phyloP scores from a whole-genome alignment of 257 asterid genomes.

The Ilex asprella region DNA sequence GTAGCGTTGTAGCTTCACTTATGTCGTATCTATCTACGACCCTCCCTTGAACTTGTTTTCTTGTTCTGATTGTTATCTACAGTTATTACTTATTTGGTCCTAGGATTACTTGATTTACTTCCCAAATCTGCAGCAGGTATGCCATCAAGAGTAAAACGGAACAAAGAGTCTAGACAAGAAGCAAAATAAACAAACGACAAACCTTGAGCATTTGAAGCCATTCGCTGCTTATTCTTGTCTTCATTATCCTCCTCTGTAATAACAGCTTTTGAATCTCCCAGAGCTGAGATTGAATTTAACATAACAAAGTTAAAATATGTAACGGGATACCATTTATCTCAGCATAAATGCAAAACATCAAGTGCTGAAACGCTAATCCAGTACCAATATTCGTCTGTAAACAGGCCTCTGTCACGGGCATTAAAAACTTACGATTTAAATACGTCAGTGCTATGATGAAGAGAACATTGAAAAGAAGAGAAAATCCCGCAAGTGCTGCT shows the following conservation, averaged over 20 bases:
- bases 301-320: conserved; percentile 3
- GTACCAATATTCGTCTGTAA: conserved; percentile 51
- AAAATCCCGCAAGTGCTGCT: conserved; percentile 55
- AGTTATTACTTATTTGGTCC: too few species aligned
- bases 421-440: conserved; percentile 54
- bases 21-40: too few species aligned
- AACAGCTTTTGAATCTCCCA: conserved; percentile 58
- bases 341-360: not conserved
- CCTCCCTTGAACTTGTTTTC: too few species aligned
- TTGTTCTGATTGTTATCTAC: too few species aligned
- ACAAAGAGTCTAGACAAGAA: not conserved
- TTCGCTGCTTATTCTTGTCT: conserved; percentile 16
- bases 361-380: conserved; percentile 55
- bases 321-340: not conserved
- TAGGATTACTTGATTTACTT: too few species aligned
- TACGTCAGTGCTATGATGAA: conserved; percentile 65
- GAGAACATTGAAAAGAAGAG: conserved; percentile 63
- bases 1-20: too few species aligned
- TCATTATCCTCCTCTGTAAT: conserved; percentile 30
- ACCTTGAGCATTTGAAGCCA: conserved; percentile 31
- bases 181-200: conserved; percentile 11
- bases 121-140: too few species aligned
- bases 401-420: conserved; percentile 49
- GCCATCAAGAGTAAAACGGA: too few species aligned
- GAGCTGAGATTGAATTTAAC: conserved; percentile 35